These are phyloP conservation scores for Globisporangium recalcitrans DNA, from an alignment of 352 stramenopile species.

Conservation along the genomic window DNA sequence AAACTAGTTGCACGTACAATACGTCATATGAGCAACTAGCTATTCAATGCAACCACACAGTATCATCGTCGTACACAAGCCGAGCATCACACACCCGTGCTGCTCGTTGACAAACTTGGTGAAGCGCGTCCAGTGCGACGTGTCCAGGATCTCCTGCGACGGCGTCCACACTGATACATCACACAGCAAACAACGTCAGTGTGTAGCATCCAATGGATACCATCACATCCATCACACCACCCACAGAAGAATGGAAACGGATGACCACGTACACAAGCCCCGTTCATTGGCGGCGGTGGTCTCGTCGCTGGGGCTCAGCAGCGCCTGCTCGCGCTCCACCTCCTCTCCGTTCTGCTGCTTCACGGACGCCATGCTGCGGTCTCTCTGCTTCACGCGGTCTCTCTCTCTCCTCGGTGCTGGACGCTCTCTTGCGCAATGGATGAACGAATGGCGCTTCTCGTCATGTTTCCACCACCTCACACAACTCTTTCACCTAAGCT, in stretches of 20 bases:
- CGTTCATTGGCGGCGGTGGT: constrained; percentile 5
- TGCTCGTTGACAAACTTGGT: constrained; percentile 52
- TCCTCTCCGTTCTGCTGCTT: constrained; percentile 5
- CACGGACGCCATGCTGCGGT: neutral
- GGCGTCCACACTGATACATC: constrained; percentile 50
- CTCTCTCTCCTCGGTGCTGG: constrained; percentile 11
- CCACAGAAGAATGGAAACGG: neutral
- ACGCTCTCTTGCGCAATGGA: neutral
- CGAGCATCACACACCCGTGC: constrained; percentile 29
- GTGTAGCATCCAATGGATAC: neutral
- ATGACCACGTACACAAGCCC: constrained; percentile 10
- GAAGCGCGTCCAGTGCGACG: constrained; percentile 69
- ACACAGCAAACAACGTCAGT: constrained; percentile 3
- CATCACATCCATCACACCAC: neutral
- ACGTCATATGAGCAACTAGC: no score
- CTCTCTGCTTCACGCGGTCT: no score
- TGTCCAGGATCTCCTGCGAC: constrained; percentile 33
- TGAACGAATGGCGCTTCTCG: neutral
- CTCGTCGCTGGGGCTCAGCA: neutral
- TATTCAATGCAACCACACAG: neutral
- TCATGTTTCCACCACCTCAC: neutral
- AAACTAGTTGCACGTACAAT: constrained; percentile 24
- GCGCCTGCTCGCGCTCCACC: constrained; percentile 2
- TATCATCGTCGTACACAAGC: neutral
- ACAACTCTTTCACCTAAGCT: neutral